phyloP scores from a whole-genome alignment of 768 basidiomycete species.

The Termitomyces sp. region DNA sequence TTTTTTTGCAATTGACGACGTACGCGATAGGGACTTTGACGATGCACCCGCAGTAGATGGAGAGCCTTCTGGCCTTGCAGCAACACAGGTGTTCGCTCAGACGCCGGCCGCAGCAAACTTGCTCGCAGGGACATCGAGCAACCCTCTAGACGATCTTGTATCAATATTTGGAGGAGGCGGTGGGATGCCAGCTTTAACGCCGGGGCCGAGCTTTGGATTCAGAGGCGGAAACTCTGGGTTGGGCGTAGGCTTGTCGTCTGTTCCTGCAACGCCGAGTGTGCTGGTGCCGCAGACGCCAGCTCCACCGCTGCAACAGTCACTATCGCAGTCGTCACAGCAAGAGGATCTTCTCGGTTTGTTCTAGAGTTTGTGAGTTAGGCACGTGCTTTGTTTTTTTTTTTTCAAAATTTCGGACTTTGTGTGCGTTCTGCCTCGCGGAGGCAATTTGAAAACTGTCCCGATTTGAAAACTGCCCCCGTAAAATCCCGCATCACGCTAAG shows the following conservation, averaged over 20 bases:
- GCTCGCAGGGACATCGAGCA: conserved; percentile 74
- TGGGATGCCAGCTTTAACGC: conserved; percentile 17
- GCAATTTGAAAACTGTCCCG: background rate
- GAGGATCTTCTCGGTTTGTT: conserved; percentile 51
- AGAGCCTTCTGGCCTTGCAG: conserved; percentile 72
- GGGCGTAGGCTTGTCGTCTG: conserved; percentile 21
- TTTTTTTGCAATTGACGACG: conserved; percentile 1
- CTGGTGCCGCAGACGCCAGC: conserved; percentile 12
- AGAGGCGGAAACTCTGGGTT: conserved; percentile 17
- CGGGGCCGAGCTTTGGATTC: conserved; percentile 18
- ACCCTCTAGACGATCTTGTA: conserved; percentile 90
- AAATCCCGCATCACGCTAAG: too few relatives aligned
- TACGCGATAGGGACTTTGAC: conserved; percentile 67
- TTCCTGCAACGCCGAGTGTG: conserved; percentile 21
- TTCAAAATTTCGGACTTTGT: background rate
- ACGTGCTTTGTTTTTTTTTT: background rate
- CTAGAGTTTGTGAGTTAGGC: conserved; percentile 20
- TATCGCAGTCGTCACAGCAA: conserved; percentile 29
- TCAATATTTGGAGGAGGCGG: conserved; percentile 74
- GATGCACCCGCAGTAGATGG: conserved; percentile 56
- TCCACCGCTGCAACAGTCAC: conserved; percentile 18
- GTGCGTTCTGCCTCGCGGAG: background rate
- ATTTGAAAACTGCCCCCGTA: background rate
- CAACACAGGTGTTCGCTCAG: conserved; percentile 66
- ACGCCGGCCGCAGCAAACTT: conserved; percentile 72